Base-by-base conservation (phyloP, 768 basidiomycete species). In the Russula dissimulans region DNA sequence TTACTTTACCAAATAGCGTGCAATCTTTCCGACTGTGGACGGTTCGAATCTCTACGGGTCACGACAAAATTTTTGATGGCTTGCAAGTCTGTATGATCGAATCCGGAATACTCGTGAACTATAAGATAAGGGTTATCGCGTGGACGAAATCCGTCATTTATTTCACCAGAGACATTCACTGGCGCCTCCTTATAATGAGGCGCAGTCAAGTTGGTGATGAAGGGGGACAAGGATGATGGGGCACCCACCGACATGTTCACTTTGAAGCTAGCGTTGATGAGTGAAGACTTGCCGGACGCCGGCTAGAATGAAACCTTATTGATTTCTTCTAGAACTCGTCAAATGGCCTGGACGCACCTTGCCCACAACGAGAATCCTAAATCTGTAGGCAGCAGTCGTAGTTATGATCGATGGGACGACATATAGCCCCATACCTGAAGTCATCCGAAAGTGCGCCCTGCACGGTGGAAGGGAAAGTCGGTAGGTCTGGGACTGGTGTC, bases 321-420 rank as follows among this genome's bases (percentile, higher is more conserved):
- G 56, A 26, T 14, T 26, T 31, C 5, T 17, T 10, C n/a, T 12
- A 11, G 5, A 5, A 8, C 5, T 5, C 11, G 18, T 3, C 36
- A 8, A n/a, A 18, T 11, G 10, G 2, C 22, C 0, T 39, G 15
- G 14, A 41, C 60, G 38, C 34, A 61, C 60, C 54, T 56, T 43
- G 18, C 60, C 60, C 10, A 51, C 36, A 17, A 56, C 54, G 49
- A 61, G 55, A 56, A 61, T 46, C 32, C 49, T 45, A 49, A 61
- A 56, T 22, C 60, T 61, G 38, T 38, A 14, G 42, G 41, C 7
- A 3, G 29, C 12, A 5, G 26, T 32, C 17, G n/a, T 15, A 50
- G 29, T 56, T 38, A 39, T 46, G 34, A 17, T 9, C 48, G 15
- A 45, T 29, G 14, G 14, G 22, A 29, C 14, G 32, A 22, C 14